Base-by-base conservation (phyloP, 139 green algal genomes). In the Coelastrella sp. region DNA sequence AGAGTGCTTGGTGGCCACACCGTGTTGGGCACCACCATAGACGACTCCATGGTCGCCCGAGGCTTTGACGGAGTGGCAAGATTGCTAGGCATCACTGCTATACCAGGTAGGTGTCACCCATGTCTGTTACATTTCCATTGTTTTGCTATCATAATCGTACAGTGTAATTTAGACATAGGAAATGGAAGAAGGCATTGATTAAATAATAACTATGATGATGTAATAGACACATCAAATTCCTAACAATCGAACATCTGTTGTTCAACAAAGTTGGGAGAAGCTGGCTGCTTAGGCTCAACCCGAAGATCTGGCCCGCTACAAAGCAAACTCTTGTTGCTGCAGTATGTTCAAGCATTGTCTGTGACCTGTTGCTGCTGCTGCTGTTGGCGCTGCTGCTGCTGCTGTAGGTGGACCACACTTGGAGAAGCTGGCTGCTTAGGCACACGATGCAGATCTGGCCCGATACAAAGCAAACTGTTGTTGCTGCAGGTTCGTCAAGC, bases 21-120 rank as follows among this genome's bases (percentile, higher is more conserved):
- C 54, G 89, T 94, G 56, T 58, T 94, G 10, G 90, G 90, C 56
- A 92, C 90, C 83, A 92, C 90, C 11, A 84, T 92, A 7, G 90
- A 92, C 83, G 93, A 94, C 81, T 93, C 87, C 6, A 88, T 94
- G 83, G 93, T 92, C 0, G 96, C n/a, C n/a, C n/a, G n/a, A 98
- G 93, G 95, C 96, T 99, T 98, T 92, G 98, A 99, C 93, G 99
- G 99, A 91, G 95, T 98, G 14, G 98, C 98, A 0, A 93, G 98
- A 0, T 85, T 99, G 91, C 90, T 99, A 71, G 97, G 97, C 0
- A 93, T 99, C 20, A 90, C 94, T 7, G 83, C 97, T 11, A 84
- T 92, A 17, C 96, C 96, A 71, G 96, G 88, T 76, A 57, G 11
- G n/a, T n/a, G n/a, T n/a, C n/a, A n/a, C n/a, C n/a, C n/a, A n/a